Conservation (phyloP, 2,329 filamentous ascomycete species). For the Penicillium occitanis region DNA sequence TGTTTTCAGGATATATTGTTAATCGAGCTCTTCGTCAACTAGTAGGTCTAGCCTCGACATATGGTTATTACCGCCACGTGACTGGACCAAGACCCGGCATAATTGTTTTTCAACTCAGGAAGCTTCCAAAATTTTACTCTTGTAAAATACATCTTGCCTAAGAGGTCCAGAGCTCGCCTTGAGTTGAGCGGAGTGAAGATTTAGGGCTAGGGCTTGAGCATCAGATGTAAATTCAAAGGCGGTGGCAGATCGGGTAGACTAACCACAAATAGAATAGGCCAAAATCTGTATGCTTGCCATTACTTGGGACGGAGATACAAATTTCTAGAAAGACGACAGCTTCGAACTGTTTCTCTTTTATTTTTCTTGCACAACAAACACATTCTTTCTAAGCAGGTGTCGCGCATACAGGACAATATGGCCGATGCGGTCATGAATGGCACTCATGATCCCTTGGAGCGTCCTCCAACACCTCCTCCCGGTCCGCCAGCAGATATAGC, state of each 20-base stretch:
- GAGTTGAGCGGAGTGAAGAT: neutral
- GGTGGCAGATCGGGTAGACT: slow-evolving; percentile 1
- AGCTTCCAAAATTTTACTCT: neutral
- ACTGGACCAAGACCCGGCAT: neutral
- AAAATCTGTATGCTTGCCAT: neutral
- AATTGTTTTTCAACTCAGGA: neutral
- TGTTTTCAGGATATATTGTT: neutral
- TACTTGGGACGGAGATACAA: neutral
- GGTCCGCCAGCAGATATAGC: slow-evolving; percentile 47
- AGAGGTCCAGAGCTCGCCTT: neutral
- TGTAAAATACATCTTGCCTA: neutral
- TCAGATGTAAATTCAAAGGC: neutral
- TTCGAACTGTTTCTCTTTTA: neutral
- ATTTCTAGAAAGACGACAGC: neutral
- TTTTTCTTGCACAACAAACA: neutral
- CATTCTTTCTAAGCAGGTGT: neutral
- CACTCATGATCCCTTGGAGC: slow-evolving; percentile 38
- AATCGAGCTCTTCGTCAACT: neutral
- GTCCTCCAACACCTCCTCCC: slow-evolving; percentile 42
- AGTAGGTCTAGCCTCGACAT: neutral
- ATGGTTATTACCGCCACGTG: neutral
- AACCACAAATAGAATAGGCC: neutral
- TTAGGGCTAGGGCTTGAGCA: neutral
- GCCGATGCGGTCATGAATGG: slow-evolving; percentile 35
- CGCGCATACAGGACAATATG: slow-evolving; percentile 29